Percentiles rank a stretch among this genome's conserved stretches.
phyloP scores from a whole-genome alignment of 495 filamentous ascomycete genomes.

The Penicillium nucicola region DNA sequence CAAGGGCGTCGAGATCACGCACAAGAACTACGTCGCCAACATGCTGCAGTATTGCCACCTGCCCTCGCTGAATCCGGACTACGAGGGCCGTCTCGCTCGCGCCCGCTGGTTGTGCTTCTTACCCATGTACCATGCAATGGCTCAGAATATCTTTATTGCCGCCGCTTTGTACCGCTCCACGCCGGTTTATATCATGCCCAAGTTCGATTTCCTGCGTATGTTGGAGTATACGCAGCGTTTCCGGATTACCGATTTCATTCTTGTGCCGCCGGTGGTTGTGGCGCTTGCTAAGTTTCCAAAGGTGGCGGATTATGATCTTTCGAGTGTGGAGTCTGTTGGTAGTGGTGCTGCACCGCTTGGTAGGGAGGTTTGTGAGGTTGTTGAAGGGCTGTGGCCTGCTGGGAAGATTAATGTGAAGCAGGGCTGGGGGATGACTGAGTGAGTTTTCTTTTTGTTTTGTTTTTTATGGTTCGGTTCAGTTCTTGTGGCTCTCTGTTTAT shows the following conservation, averaged over 20 bases:
- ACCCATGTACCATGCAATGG: slow-evolving; percentile 71
- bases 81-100: slow-evolving; percentile 28
- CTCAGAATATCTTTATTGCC: slow-evolving; percentile 49
- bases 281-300: slow-evolving; percentile 68
- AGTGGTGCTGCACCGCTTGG: slow-evolving; percentile 65
- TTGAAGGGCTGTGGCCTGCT: slow-evolving; percentile 54
- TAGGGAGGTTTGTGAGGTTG: slow-evolving; percentile 57
- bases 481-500: too few species aligned
- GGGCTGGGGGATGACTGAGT: slow-evolving; percentile 86
- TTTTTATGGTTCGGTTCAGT: too few species aligned
- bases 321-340: slow-evolving; percentile 53
- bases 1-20: slow-evolving; percentile 79
- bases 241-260: slow-evolving; percentile 60
- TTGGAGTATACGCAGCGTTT: slow-evolving; percentile 63
- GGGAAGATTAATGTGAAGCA: slow-evolving; percentile 63
- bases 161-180: slow-evolving; percentile 32
- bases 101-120: slow-evolving; percentile 57
- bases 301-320: slow-evolving; percentile 65
- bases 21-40: slow-evolving; percentile 71
- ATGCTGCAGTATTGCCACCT: slow-evolving; percentile 53
- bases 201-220: slow-evolving; percentile 72
- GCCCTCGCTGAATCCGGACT: slow-evolving; percentile 44
- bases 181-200: slow-evolving; percentile 68
- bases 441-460: slow-evolving; percentile 18
- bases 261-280: slow-evolving; percentile 69